phyloP scores from a whole-genome alignment of 345 rosid genomes.

The Linum trigynum region DNA sequence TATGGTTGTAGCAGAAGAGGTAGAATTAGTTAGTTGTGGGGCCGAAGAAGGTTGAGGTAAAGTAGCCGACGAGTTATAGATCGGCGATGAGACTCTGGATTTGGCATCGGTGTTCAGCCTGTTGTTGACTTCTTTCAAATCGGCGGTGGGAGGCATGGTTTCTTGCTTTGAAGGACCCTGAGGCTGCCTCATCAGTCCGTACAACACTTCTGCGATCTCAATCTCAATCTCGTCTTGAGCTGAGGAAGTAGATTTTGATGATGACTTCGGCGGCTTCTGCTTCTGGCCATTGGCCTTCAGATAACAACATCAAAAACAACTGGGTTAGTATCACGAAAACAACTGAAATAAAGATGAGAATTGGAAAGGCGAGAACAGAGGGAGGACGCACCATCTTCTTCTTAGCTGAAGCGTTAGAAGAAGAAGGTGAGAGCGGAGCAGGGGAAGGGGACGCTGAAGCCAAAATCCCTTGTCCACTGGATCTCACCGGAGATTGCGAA shows the following conservation, averaged over 20 bases:
- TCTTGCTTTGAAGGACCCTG: slow-evolving; percentile 59
- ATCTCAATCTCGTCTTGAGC: slow-evolving; percentile 96
- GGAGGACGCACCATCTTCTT: slow-evolving; percentile 67
- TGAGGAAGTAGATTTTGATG: slow-evolving; percentile 48
- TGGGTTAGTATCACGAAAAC: slow-evolving; percentile 6
- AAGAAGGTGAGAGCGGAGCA: slow-evolving; percentile 75
- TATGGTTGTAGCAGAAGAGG: slow-evolving; percentile 41
- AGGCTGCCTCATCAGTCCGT: slow-evolving; percentile 87
- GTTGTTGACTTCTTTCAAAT: slow-evolving; percentile 29
- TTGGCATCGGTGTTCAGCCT: slow-evolving; percentile 46
- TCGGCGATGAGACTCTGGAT: slow-evolving; percentile 85
- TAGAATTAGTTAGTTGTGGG: slow-evolving; percentile 40
- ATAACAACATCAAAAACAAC: slow-evolving; percentile 10
- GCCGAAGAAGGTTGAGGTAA: slow-evolving; percentile 46
- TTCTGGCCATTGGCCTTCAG: slow-evolving; percentile 70
- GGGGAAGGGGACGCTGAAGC: slow-evolving; percentile 42
- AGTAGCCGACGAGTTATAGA: slow-evolving; percentile 47
- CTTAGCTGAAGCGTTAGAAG: slow-evolving; percentile 66
- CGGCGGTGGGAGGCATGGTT: slow-evolving; percentile 23
- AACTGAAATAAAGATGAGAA: not conserved
- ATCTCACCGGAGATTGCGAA: slow-evolving; percentile 75
- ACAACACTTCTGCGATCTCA: slow-evolving; percentile 94
- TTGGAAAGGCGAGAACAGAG: not conserved
- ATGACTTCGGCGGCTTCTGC: slow-evolving; percentile 72
- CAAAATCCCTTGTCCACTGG: slow-evolving; percentile 31